Conservation (phyloP, 192 early-diverging fungal genomes). For the Umbelopsis ramanniana region DNA sequence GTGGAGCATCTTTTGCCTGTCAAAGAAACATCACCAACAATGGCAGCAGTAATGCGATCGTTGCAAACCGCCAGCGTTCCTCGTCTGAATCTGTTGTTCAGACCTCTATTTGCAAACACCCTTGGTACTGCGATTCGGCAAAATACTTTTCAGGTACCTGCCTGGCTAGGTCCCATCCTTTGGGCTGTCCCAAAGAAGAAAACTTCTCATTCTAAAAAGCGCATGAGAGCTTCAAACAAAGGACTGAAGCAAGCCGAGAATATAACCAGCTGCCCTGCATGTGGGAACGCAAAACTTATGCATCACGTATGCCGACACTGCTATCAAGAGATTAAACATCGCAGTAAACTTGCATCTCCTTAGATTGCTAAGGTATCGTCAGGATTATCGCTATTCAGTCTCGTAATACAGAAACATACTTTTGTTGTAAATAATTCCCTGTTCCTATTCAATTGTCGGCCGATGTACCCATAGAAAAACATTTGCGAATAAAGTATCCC, state of each 20-base stretch:
- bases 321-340: conserved; percentile 66
- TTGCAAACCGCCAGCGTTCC: background rate
- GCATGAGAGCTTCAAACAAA: conserved; percentile 81
- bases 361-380: background rate
- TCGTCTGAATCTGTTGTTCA: background rate
- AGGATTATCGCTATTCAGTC: too few relatives aligned
- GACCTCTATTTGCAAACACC: background rate
- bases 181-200: conserved; percentile 92
- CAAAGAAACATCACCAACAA: background rate
- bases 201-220: conserved; percentile 91
- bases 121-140: conserved; percentile 6
- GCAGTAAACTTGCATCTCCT: background rate
- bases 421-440: background rate
- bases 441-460: too few relatives aligned
- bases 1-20: background rate
- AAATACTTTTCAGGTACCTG: conserved; percentile 38
- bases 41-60: conserved; percentile 9
- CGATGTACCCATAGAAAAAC: too few relatives aligned
- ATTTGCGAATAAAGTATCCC: too few relatives aligned
- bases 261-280: conserved; percentile 75
- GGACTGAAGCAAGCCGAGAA: conserved; percentile 73
- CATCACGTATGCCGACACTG: conserved; percentile 83
- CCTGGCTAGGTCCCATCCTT: conserved; percentile 64
- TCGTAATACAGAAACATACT: background rate
- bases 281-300: conserved; percentile 71